Evolutionary conservation across 352 stramenopile species (phyloP).

Genomic region (Globisporangium mamillatum): DNA sequence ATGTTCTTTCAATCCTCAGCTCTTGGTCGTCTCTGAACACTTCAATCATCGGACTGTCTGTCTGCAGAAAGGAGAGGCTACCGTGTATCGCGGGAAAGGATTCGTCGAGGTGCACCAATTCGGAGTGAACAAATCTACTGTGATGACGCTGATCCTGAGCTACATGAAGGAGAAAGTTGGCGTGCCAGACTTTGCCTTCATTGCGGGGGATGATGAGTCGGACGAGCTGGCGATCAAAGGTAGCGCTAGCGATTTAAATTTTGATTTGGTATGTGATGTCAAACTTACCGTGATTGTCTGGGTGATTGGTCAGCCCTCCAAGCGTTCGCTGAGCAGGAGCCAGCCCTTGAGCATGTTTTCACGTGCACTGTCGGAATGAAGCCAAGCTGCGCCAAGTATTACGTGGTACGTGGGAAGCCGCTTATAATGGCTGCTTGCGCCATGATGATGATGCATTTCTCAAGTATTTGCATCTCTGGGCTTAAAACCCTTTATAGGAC

Average conservation of each 20-base stretch:
- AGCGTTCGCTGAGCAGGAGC: constrained; percentile 33
- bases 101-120: constrained; percentile 77
- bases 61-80: constrained; percentile 52
- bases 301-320: constrained; percentile 41
- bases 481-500: constrained; percentile 26
- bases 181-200: constrained; percentile 93
- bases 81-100: constrained; percentile 53
- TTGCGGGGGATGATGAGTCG: constrained; percentile 97
- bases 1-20: neutral
- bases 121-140: constrained; percentile 63
- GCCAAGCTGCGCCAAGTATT: constrained; percentile 93
- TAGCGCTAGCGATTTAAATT: constrained; percentile 25
- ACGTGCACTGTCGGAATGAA: constrained; percentile 98
- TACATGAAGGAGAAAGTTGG: constrained; percentile 55
- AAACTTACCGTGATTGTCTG: neutral
- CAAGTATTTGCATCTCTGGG: neutral
- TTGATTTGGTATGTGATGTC: neutral
- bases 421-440: neutral
- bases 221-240: constrained; percentile 91
- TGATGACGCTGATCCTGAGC: constrained; percentile 49
- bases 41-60: neutral
- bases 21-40: neutral
- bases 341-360: constrained; percentile 59
- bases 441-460: neutral
- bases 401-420: constrained; percentile 57